These are phyloP conservation scores for Aspergillus tanneri DNA, from an alignment of 2,329 filamentous ascomycete genomes.

Conservation along the genomic window DNA sequence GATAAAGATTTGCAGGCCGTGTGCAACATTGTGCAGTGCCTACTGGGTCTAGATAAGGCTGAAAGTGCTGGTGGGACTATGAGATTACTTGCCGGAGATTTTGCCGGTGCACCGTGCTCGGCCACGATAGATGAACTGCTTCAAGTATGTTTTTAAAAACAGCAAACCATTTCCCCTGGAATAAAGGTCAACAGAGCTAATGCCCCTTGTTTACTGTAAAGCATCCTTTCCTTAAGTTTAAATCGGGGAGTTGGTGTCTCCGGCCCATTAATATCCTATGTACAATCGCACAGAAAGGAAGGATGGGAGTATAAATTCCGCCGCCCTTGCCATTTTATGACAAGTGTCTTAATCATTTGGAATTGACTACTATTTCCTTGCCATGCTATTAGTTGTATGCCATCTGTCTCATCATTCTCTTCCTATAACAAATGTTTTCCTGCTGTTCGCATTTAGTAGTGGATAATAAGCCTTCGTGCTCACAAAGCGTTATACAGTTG, in stretches of 20 bases:
- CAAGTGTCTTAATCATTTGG: too few relatives aligned
- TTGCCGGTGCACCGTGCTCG: constrained; percentile 6
- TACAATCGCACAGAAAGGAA: constrained; percentile 2
- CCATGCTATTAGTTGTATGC: too few relatives aligned
- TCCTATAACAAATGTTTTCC: too few relatives aligned
- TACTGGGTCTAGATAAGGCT: constrained; percentile 5
- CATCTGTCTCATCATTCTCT: too few relatives aligned
- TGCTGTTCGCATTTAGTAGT: too few relatives aligned
- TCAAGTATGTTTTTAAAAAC: constrained; percentile 8
- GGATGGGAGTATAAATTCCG: too few relatives aligned
- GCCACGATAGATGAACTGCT: constrained; percentile 11
- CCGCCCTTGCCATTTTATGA: too few relatives aligned
- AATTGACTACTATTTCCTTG: too few relatives aligned
- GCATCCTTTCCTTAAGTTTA: constrained; percentile 12
- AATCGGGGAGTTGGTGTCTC: constrained; percentile 11
- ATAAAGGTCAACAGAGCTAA: background rate
- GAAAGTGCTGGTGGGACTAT: constrained; percentile 6
- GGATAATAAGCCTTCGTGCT: too few relatives aligned
- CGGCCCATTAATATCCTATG: constrained; percentile 8
- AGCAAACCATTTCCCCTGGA: background rate
- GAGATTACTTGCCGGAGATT: constrained; percentile 13
- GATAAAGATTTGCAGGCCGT: constrained; percentile 8
- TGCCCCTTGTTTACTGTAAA: too few relatives aligned
- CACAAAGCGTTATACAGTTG: too few relatives aligned
- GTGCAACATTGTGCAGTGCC: constrained; percentile 1